phyloP scores from a whole-genome alignment of 108 stramenopile species.

The Nitzschia palea region DNA sequence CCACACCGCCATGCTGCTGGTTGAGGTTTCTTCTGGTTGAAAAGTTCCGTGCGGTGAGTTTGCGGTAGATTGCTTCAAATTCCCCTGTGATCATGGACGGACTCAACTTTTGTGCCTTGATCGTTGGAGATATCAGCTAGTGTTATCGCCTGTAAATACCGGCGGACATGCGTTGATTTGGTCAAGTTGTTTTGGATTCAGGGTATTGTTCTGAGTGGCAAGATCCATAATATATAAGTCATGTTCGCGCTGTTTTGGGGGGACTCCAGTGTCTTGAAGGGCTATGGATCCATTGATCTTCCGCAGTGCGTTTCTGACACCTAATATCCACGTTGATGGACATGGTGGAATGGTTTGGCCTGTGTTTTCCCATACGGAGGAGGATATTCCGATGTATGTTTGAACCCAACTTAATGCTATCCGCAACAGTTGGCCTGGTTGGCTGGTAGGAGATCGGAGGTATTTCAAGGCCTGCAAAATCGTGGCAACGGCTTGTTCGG shows the following conservation, averaged over 20 bases:
- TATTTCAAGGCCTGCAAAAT: background rate
- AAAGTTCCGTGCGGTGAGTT: too few relatives aligned
- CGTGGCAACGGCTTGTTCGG: background rate
- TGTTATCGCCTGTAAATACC: too few relatives aligned
- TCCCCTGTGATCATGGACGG: too few relatives aligned
- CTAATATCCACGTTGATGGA: background rate
- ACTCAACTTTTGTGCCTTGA: too few relatives aligned
- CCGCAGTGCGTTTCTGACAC: background rate
- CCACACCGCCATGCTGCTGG: too few relatives aligned
- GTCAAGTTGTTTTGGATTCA: too few relatives aligned
- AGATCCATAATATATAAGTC: background rate
- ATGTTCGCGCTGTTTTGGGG: background rate
- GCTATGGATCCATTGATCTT: background rate
- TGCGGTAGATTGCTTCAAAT: too few relatives aligned
- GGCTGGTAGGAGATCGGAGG: background rate
- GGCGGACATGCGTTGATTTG: too few relatives aligned
- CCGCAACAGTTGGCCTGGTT: background rate
- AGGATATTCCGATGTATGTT: too few relatives aligned
- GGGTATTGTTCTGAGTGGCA: too few relatives aligned
- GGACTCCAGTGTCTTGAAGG: background rate
- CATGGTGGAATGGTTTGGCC: background rate
- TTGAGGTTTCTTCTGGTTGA: too few relatives aligned
- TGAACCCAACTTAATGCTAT: background rate
- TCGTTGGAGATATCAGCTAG: too few relatives aligned
- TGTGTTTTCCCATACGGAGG: background rate